Evolutionary conservation across 129 eudicot species (phyloP).

Genomic region (sunflower (Helianthus annuus)): HanXRQr2.0-SUNRISE NC_035435.2:163663844-163664343

Average conservation of each 20-base stretch:
- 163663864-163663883: slow-evolving; percentile 47
- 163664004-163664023: background rate
- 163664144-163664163: slow-evolving; percentile 75
- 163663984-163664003: too few relatives aligned
- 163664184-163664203: slow-evolving; percentile 49
- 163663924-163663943: slow-evolving; percentile 7
- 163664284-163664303: slow-evolving; percentile 30
- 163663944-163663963: background rate
- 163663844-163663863: slow-evolving; percentile 56
- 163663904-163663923: slow-evolving; percentile 43
- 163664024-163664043: slow-evolving; percentile 66
- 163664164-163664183: slow-evolving; percentile 85
- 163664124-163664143: slow-evolving; percentile 62
- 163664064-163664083: slow-evolving; percentile 72
- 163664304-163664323: slow-evolving; percentile 28
- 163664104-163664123: slow-evolving; percentile 72
- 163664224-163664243: slow-evolving; percentile 27
- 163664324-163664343: background rate
- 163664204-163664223: slow-evolving; percentile 23
- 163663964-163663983: background rate
- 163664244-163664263: slow-evolving; percentile 39
- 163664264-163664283: slow-evolving; percentile 46
- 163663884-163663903: slow-evolving; percentile 62
- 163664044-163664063: slow-evolving; percentile 61
- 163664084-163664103: slow-evolving; percentile 54